Conservation (phyloP, 78 protist species). For the slime mould (Dictyostelium discoideum) region dicty_2.7 NC_007089.4:3550001-3550500, state of each 20-base stretch:
- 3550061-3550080: not conserved
- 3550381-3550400: not conserved
- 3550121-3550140: not conserved
- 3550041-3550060: not conserved
- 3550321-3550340: not conserved
- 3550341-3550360: not conserved
- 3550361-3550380: not conserved
- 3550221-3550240: not conserved
- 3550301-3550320: not conserved
- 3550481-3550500: not conserved
- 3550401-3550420: not conserved
- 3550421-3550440: no score
- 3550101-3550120: not conserved
- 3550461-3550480: not conserved
- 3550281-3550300: not conserved
- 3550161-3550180: not conserved
- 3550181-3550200: not conserved
- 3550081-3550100: not conserved
- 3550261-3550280: not conserved
- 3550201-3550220: not conserved
- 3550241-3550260: not conserved
- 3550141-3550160: not conserved
- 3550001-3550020: not conserved
- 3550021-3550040: not conserved
- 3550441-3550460: no score